phyloP scores from a whole-genome alignment of 2,329 filamentous ascomycete genomes.

The Orbilia ellipsospora region DNA sequence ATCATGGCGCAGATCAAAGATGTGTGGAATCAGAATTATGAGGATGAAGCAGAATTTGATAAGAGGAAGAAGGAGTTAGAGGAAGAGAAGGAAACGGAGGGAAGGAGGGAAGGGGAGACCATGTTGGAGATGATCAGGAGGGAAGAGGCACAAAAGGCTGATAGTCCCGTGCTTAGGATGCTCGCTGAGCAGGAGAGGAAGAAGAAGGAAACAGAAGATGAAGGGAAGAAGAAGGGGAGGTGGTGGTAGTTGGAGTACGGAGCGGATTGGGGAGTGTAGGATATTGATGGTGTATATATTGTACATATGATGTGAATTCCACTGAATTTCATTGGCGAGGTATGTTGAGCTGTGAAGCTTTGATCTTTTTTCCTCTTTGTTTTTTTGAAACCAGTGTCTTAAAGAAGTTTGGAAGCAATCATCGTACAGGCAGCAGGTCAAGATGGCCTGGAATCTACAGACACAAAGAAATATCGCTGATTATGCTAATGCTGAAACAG shows the following conservation, averaged over 20 bases:
- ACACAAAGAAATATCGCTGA: slow-evolving; percentile 24
- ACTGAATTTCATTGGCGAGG: too few relatives aligned
- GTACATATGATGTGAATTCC: slow-evolving; percentile 31
- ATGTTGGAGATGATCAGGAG: slow-evolving; percentile 41
- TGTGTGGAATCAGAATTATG: slow-evolving; percentile 47
- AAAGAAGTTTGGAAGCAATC: slow-evolving; percentile 39
- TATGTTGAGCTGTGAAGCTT: slow-evolving; percentile 10
- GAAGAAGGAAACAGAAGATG: background rate
- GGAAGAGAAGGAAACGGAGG: slow-evolving; percentile 4
- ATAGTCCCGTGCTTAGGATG: slow-evolving; percentile 28
- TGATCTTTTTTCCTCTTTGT: background rate
- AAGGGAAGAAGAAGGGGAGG: background rate
- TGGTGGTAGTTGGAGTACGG: background rate
- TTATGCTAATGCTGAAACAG: slow-evolving; percentile 26
- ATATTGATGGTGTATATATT: slow-evolving; percentile 3
- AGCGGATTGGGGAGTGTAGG: slow-evolving; percentile 18
- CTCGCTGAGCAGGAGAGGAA: slow-evolving; percentile 40
- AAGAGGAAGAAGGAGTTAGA: background rate
- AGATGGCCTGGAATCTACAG: background rate
- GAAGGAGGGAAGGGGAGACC: slow-evolving; percentile 9
- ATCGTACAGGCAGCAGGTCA: slow-evolving; percentile 1
- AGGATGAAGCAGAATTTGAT: slow-evolving; percentile 25
- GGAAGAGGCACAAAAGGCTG: slow-evolving; percentile 26
- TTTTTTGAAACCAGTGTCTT: slow-evolving; percentile 36
- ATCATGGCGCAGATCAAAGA: slow-evolving; percentile 43